Base-by-base conservation (phyloP, 805 yeast genomes). In the Candida taoyuanica region DNA sequence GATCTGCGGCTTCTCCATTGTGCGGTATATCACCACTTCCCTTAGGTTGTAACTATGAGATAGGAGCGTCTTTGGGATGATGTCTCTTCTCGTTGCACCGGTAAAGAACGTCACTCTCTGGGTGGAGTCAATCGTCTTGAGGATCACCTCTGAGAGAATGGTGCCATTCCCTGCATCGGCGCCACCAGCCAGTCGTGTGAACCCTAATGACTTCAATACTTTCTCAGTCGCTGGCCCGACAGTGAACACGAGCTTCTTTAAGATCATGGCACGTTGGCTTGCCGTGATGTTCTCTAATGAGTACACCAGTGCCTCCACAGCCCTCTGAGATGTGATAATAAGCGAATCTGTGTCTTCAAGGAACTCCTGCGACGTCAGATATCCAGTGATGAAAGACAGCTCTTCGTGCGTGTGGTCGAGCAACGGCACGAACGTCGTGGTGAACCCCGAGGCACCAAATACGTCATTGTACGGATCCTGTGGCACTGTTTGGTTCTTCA, bases 161-260 rank as follows among this genome's bases (percentile, higher is more conserved):
- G 71, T 62, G 1, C 97, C 97, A 58, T 86, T 87, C 0, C 97
- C 97, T 2, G 95, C 87, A 7, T 73, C 58, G 0, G 57, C 62
- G 1, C 91, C 95, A 3, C 96, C 96, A 39, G 76, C 60, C 0
- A 91, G 72, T 43, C 76, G 73, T 1, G 40, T 53, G 55, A 88
- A 91, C 1, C 96, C 96, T 21, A 77, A 58, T 6, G 66, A 63
- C 3, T 55, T 43, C 11, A 91, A 58, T 14, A 82, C 75, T 13
- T 65, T 64, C 15, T 71, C 73, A 0, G 98, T 91, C 0, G 95
- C 88, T 1, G 96, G 96, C 0, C 98, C 98, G 5, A 91, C 96
- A 0, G 96, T 86, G 53, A 79, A 91, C 0, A 82, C 81, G 0
- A 79, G 74, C 49, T 77, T 78, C 3, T 46, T 37, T 6, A 74